Percentiles rank a stretch among this genome's conserved stretches.
Evolutionary conservation across 140 eudicot genomes (phyloP).

Genomic region (Cichorium intybus): DNA sequence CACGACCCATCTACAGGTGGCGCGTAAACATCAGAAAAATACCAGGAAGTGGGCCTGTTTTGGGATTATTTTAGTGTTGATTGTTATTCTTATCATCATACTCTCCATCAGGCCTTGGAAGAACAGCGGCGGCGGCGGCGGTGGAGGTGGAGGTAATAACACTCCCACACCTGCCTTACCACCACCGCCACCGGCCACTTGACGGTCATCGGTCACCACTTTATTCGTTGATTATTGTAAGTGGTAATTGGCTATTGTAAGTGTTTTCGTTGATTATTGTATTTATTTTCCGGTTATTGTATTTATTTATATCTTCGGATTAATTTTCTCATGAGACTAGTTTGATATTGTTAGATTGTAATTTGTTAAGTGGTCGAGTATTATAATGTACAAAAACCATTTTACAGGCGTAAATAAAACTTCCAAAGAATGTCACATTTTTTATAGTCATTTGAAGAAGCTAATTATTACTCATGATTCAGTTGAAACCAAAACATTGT

Average conservation of each 20-base stretch:
- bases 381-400: too few species aligned
- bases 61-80: slow-evolving; percentile 39
- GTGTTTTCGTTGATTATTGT: slow-evolving; percentile 13
- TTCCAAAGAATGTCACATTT: too few species aligned
- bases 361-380: background rate
- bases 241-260: slow-evolving; percentile 9
- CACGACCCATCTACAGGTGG: slow-evolving; percentile 40
- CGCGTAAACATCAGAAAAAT: slow-evolving; percentile 56
- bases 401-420: too few species aligned
- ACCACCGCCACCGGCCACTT: slow-evolving; percentile 9
- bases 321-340: background rate
- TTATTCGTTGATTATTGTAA: background rate
- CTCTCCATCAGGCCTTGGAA: slow-evolving; percentile 53
- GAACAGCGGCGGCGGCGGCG: slow-evolving; percentile 27
- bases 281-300: slow-evolving; percentile 1
- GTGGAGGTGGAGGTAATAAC: slow-evolving; percentile 21
- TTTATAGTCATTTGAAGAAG: too few species aligned
- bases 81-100: slow-evolving; percentile 41
- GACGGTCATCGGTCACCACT: background rate
- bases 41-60: slow-evolving; percentile 63
- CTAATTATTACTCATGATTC: too few species aligned
- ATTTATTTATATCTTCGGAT: slow-evolving; percentile 3
- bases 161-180: slow-evolving; percentile 5
- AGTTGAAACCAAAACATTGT: background rate
- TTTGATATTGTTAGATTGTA: too few species aligned